Evolutionary conservation across 257 asterid species (phyloP).

Genomic region (Galeopsis tetrahit): DNA sequence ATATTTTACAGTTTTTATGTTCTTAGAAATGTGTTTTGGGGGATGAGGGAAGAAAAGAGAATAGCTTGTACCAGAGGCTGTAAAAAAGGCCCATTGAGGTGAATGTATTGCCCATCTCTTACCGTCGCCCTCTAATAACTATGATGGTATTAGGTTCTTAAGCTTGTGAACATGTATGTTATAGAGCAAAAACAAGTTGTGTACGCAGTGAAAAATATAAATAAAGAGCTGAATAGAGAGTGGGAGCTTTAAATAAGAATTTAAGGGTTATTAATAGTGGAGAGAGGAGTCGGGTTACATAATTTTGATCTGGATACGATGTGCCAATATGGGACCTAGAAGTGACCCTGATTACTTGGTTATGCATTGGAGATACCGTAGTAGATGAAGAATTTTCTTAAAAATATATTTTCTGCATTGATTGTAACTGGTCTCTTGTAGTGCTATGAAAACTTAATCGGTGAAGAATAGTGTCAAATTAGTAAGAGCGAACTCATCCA

Average conservation of each 20-base stretch:
- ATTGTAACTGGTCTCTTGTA: background rate
- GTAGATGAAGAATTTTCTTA: background rate
- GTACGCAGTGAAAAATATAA: no score
- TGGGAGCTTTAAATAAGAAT: background rate
- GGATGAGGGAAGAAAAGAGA: no score
- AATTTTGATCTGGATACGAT: background rate
- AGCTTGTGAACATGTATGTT: background rate
- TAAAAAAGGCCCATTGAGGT: no score
- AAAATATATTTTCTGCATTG: background rate
- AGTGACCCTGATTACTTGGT: background rate
- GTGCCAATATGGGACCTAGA: background rate
- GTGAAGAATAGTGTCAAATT: background rate
- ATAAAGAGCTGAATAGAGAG: background rate
- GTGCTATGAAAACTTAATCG: background rate
- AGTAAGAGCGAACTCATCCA: slow-evolving; percentile 1
- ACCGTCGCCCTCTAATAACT: background rate
- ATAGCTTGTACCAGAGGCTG: no score
- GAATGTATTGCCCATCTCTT: background rate
- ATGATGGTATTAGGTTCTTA: background rate
- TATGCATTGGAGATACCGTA: background rate
- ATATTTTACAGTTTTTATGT: no score
- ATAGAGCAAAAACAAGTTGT: background rate
- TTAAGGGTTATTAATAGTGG: background rate
- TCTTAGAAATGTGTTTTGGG: no score
- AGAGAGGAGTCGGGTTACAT: background rate